Evolutionary conservation across 805 yeast genomes (phyloP).

Genomic region (Teunomyces pallodes): DNA sequence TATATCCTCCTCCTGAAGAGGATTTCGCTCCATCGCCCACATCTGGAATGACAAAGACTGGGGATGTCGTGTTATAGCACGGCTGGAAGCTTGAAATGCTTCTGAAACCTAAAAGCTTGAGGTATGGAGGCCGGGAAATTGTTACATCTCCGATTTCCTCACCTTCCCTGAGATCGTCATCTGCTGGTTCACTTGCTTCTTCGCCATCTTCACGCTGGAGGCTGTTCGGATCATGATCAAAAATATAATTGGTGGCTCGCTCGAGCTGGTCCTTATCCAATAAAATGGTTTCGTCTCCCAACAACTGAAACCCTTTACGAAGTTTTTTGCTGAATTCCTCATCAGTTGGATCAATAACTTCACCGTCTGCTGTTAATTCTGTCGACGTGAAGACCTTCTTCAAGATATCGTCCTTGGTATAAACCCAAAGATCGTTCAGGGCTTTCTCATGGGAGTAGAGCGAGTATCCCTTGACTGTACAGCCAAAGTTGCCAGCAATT

Average conservation of each 20-base stretch:
- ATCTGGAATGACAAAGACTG: constrained; percentile 69
- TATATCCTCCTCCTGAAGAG: constrained; percentile 36
- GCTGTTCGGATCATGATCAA: constrained; percentile 29
- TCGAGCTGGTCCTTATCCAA: constrained; percentile 24
- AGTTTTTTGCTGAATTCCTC: constrained; percentile 28
- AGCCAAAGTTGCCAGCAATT: constrained; percentile 35
- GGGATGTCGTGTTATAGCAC: constrained; percentile 50
- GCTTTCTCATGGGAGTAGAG: constrained; percentile 56
- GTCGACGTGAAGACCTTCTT: constrained; percentile 51
- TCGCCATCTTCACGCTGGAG: constrained; percentile 7
- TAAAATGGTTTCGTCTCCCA: constrained; percentile 22
- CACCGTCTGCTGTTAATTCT: constrained; percentile 44
- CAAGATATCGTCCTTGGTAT: constrained; percentile 50
- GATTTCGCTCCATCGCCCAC: constrained; percentile 38
- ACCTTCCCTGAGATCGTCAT: constrained; percentile 8
- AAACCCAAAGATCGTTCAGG: constrained; percentile 49
- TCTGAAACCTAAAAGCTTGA: constrained; percentile 70
- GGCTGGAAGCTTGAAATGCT: constrained; percentile 44
- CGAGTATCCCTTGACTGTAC: constrained; percentile 72
- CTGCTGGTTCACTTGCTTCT: constrained; percentile 6
- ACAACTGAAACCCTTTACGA: constrained; percentile 14
- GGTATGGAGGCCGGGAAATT: constrained; percentile 40
- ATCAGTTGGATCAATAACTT: constrained; percentile 23
- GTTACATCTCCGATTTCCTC: constrained; percentile 3
- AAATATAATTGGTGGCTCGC: constrained; percentile 30